phyloP scores from a whole-genome alignment of 2,329 filamentous ascomycete species.

The Penicillium fuscoglaucum region DNA sequence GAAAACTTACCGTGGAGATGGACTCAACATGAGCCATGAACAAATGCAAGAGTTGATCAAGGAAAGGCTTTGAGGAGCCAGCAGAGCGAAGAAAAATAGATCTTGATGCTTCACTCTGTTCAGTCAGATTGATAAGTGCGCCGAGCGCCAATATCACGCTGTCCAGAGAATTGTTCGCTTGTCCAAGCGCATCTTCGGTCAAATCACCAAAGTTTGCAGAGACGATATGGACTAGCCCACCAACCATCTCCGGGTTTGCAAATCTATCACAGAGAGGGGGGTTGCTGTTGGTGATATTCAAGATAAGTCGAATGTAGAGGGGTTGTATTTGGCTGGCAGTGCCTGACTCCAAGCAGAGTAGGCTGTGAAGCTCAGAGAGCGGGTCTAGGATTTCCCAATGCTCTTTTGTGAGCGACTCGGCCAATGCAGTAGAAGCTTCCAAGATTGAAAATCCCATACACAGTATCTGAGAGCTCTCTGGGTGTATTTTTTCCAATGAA shows the following conservation, averaged over 20 bases:
- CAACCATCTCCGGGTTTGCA: conserved; percentile 46
- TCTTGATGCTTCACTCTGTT: conserved; percentile 68
- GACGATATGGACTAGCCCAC: conserved; percentile 39
- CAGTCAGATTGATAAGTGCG: conserved; percentile 82
- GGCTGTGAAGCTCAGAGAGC: conserved; percentile 39
- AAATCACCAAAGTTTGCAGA: conserved; percentile 34
- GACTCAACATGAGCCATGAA: conserved; percentile 68
- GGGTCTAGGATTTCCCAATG: conserved; percentile 30
- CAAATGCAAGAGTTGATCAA: conserved; percentile 62
- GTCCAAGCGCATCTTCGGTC: conserved; percentile 30
- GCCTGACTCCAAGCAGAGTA: conserved; percentile 36
- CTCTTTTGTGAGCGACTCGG: conserved; percentile 27
- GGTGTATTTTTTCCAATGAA: not conserved
- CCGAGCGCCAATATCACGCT: conserved; percentile 75
- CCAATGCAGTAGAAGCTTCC: conserved; percentile 39
- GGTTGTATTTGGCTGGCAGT: conserved; percentile 31
- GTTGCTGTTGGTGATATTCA: conserved; percentile 86
- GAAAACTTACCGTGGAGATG: conserved; percentile 63
- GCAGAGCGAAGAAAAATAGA: conserved; percentile 47
- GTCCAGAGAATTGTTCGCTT: conserved; percentile 63
- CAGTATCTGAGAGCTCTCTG: conserved; percentile 27
- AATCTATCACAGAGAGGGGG: conserved; percentile 68
- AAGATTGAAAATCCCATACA: conserved; percentile 38
- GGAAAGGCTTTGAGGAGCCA: conserved; percentile 44
- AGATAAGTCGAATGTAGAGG: conserved; percentile 65